A percentile compares a stretch with the other conserved stretches of the same genome.
phyloP scores from a whole-genome alignment of 1,284 basidiomycete species.

The Fomitopsis schrenkii region DNA sequence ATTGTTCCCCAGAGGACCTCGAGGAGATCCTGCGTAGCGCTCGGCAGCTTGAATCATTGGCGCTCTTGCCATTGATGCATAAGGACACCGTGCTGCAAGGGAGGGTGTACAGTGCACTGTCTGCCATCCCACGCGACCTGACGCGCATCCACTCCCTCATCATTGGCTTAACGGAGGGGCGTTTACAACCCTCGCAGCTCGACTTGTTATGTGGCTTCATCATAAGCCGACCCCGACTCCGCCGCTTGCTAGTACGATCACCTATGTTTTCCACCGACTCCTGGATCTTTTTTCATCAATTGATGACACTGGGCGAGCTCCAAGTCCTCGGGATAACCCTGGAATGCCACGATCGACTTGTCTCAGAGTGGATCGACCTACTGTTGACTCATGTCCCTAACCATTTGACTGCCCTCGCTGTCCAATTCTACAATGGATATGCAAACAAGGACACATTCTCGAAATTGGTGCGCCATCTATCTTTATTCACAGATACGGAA shows the following conservation, averaged over 20 bases:
- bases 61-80: neutral
- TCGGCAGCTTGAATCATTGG: neutral
- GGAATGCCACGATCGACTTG: neutral
- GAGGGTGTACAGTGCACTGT: neutral
- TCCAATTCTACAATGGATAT: neutral
- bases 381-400: neutral
- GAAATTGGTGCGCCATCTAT: neutral
- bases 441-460: neutral
- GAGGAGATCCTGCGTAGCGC: neutral
- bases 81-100: neutral
- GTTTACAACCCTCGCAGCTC: neutral
- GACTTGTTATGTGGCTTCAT: neutral
- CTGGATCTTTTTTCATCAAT: neutral
- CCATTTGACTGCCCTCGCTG: neutral
- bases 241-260: neutral
- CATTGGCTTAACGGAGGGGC: neutral
- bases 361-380: neutral
- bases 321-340: neutral
- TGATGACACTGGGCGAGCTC: neutral
- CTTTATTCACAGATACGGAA: too few species aligned
- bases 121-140: neutral
- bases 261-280: neutral
- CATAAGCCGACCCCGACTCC: neutral
- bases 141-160: neutral
- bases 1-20: neutral